Conservation (phyloP, 2,329 filamentous ascomycete species). For the Beauveria australis region DNA sequence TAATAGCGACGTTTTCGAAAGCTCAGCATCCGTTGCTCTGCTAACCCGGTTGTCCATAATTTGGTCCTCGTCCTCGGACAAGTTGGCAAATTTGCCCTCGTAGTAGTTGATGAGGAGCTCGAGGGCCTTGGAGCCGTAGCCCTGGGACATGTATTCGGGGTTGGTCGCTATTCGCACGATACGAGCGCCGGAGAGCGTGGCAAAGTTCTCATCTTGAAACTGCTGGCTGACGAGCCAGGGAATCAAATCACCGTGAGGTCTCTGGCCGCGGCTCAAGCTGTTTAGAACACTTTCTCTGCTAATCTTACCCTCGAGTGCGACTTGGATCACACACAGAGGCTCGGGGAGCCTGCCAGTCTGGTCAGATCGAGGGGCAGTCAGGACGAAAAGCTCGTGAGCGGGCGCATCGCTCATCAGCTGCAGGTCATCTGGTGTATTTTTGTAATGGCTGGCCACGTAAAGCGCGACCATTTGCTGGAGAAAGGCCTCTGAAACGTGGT, state of each 20-base stretch:
- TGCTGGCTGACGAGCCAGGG: slow-evolving; percentile 97
- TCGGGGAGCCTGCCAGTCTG: slow-evolving; percentile 75
- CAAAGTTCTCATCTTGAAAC: slow-evolving; percentile 96
- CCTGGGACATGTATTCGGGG: slow-evolving; percentile 86
- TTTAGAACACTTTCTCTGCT: slow-evolving; percentile 88
- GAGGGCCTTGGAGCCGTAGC: slow-evolving; percentile 84
- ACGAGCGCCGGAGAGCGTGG: slow-evolving; percentile 81
- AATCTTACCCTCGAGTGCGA: slow-evolving; percentile 90
- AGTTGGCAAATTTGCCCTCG: slow-evolving; percentile 79
- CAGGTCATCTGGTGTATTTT: slow-evolving; percentile 96
- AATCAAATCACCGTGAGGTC: slow-evolving; percentile 87
- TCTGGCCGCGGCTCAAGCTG: slow-evolving; percentile 77
- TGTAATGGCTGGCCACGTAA: slow-evolving; percentile 96
- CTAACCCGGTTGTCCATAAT: slow-evolving; percentile 56
- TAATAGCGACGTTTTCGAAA: slow-evolving; percentile 66
- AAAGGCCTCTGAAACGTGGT: slow-evolving; percentile 94
- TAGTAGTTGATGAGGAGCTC: slow-evolving; percentile 87
- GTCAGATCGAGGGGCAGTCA: slow-evolving; percentile 78
- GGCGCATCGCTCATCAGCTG: slow-evolving; percentile 97
- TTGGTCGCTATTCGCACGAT: slow-evolving; percentile 94
- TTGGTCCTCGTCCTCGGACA: slow-evolving; percentile 62
- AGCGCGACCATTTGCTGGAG: slow-evolving; percentile 96
- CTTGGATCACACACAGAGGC: slow-evolving; percentile 88
- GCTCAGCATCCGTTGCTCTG: slow-evolving; percentile 73
- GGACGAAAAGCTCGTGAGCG: slow-evolving; percentile 90